Evolutionary conservation across 2,329 filamentous ascomycete species (phyloP).

Genomic region (Penicillium sp.): DNA sequence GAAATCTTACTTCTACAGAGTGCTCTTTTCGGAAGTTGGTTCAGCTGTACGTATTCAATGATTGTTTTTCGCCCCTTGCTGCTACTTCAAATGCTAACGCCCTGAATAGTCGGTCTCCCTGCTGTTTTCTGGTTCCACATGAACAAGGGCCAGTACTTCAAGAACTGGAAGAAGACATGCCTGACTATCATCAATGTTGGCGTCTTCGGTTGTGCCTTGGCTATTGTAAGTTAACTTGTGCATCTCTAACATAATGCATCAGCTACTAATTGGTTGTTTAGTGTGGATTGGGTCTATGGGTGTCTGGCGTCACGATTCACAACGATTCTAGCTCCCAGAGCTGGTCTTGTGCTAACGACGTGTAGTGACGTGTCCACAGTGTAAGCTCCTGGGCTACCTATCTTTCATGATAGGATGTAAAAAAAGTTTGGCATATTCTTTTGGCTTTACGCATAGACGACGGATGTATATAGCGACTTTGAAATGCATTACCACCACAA

Average conservation of each 20-base stretch:
- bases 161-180: constrained; percentile 28
- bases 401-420: neutral
- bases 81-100: constrained; percentile 5
- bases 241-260: neutral
- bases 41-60: constrained; percentile 46
- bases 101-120: constrained; percentile 37
- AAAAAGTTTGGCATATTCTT: neutral
- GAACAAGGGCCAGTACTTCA: constrained; percentile 33
- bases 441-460: neutral
- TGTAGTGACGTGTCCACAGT: neutral
- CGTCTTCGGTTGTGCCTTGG: constrained; percentile 21
- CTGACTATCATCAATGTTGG: constrained; percentile 27
- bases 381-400: constrained; percentile 7
- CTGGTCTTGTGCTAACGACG: constrained; percentile 29
- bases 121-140: constrained; percentile 39
- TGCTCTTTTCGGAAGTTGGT: constrained; percentile 66
- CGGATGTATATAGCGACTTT: neutral
- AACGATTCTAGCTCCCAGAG: constrained; percentile 20
- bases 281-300: constrained; percentile 29
- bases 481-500: neutral
- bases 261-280: constrained; percentile 10
- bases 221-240: constrained; percentile 20
- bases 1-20: constrained; percentile 31
- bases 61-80: neutral
- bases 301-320: constrained; percentile 29